Evolutionary conservation across 1,284 basidiomycete genomes (phyloP), one percentile per base, ranked within the genome.

Genomic region (Sanghuangporus baumii): DNA sequence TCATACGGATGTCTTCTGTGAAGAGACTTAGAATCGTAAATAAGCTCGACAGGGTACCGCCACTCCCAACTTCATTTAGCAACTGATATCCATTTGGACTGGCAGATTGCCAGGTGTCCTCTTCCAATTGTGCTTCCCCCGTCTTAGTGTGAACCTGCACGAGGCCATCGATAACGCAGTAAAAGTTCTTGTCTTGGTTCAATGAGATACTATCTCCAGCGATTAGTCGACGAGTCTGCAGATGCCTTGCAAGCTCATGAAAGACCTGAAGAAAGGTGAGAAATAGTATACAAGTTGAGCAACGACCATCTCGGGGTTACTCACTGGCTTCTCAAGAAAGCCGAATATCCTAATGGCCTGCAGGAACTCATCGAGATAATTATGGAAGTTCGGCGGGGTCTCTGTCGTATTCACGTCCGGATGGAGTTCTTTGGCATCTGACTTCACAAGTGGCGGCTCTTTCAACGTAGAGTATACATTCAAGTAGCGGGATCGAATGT

Each of bases 1-100:
- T 90, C 68, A 98, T 86, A 74, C 95, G 91, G 69, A 99, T 89
- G 71, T 98, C 92, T 74, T 99, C 96, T 1, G 97, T 99, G 76
- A 99, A 99, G 55, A 99, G 80, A 63, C 79, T 92, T 59, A 99
- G 82, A 71, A 99, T 99, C 12, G 94, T 98, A 76, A 99, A 98
- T 46, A 98, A 81, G 69, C 94, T 96, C 46, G 94, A 96, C 14
- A 98, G 79, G 0, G 95, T 99, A 9, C 96, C 94, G 5, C 95
- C 95, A n/a, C 88, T 91, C 46, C 91, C 88, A 36, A 98, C 96
- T 76, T 96, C 93, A 70, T 97, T 98, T 52, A 98, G 81, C 4
- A 98, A 79, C 71, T 96, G 93, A 74, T 94, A 97, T 6, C 94
- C 95, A 67, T 96, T 95, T 81, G 93, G 90, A 66, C 90, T 87